These are phyloP conservation scores for Neonectria neomacrospora DNA, from an alignment of 2,329 filamentous ascomycete species.

Conservation along the genomic window DNA sequence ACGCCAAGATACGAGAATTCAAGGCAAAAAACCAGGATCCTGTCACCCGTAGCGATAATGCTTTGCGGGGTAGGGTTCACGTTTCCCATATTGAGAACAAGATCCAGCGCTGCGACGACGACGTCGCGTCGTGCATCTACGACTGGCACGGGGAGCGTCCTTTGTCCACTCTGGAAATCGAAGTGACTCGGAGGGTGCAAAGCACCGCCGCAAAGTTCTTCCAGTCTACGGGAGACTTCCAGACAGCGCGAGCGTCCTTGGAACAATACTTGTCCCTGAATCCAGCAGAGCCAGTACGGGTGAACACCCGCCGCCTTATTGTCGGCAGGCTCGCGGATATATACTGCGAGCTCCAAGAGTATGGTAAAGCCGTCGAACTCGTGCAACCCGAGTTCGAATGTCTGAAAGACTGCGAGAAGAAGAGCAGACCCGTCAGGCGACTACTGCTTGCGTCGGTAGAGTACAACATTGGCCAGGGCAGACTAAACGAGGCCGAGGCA, in stretches of 20 bases:
- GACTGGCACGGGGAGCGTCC: slow-evolving; percentile 45
- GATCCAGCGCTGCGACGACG: slow-evolving; percentile 46
- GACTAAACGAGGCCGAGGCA: slow-evolving; percentile 21
- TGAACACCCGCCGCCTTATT: slow-evolving; percentile 40
- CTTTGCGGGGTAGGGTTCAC: slow-evolving; percentile 46
- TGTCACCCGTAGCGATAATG: slow-evolving; percentile 44
- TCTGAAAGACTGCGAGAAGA: slow-evolving; percentile 18
- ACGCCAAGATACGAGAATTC: slow-evolving; percentile 43
- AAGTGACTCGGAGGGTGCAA: slow-evolving; percentile 48
- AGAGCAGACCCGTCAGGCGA: slow-evolving; percentile 32
- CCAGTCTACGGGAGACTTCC: slow-evolving; percentile 48
- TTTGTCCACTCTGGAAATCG: slow-evolving; percentile 46
- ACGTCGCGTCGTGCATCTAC: slow-evolving; percentile 46
- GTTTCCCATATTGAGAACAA: slow-evolving; percentile 50
- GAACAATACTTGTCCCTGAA: slow-evolving; percentile 42
- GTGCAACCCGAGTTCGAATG: slow-evolving; percentile 33
- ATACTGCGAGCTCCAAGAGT: slow-evolving; percentile 41
- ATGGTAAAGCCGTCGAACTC: slow-evolving; percentile 31
- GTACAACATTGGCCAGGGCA: slow-evolving; percentile 36
- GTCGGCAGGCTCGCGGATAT: slow-evolving; percentile 41
- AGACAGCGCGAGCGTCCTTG: slow-evolving; percentile 40
- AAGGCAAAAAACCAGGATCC: slow-evolving; percentile 26
- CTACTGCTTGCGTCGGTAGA: slow-evolving; percentile 41
- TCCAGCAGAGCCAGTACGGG: slow-evolving; percentile 34
- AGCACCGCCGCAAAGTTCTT: slow-evolving; percentile 48